Evolutionary conservation across 2,329 filamentous ascomycete genomes (phyloP).

Genomic region (Colletotrichum tofieldiae): DNA sequence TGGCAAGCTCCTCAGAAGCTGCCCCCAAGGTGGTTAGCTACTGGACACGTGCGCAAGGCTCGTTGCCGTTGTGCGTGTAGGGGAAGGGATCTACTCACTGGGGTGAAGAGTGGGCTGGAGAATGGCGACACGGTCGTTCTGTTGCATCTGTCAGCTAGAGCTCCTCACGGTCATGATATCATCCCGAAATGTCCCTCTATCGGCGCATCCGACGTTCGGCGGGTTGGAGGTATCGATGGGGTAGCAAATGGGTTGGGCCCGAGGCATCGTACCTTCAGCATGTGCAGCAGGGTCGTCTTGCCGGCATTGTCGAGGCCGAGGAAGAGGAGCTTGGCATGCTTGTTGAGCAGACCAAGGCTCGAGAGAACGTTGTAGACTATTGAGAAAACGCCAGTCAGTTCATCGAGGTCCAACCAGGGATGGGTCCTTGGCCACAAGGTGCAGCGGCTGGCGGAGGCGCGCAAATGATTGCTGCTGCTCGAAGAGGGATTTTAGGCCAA

Average conservation of each 20-base stretch:
- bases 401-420: slow-evolving; percentile 27
- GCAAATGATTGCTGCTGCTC: slow-evolving; percentile 19
- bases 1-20: slow-evolving; percentile 93
- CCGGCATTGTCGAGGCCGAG: slow-evolving; percentile 94
- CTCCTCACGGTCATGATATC: slow-evolving; percentile 46
- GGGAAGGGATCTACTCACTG: slow-evolving; percentile 70
- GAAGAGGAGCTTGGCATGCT: slow-evolving; percentile 95
- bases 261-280: slow-evolving; percentile 84
- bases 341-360: slow-evolving; percentile 90
- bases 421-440: slow-evolving; percentile 32
- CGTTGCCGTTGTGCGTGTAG: slow-evolving; percentile 3
- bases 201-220: slow-evolving; percentile 20
- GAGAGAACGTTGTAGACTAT: slow-evolving; percentile 90
- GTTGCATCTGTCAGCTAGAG: slow-evolving; percentile 35
- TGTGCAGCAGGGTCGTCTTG: slow-evolving; percentile 94
- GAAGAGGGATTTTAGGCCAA: background rate
- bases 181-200: slow-evolving; percentile 4
- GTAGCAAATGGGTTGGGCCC: slow-evolving; percentile 1
- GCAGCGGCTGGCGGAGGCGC: slow-evolving; percentile 46
- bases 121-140: slow-evolving; percentile 95
- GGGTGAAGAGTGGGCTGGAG: slow-evolving; percentile 93
- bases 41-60: slow-evolving; percentile 46
- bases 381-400: slow-evolving; percentile 49
- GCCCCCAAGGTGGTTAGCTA: slow-evolving; percentile 40
- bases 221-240: background rate